A percentile compares a stretch with the other conserved stretches of the same genome.
Evolutionary conservation across 148 eudicot species (phyloP).

Genomic region (Arctostaphylos glauca): DNA sequence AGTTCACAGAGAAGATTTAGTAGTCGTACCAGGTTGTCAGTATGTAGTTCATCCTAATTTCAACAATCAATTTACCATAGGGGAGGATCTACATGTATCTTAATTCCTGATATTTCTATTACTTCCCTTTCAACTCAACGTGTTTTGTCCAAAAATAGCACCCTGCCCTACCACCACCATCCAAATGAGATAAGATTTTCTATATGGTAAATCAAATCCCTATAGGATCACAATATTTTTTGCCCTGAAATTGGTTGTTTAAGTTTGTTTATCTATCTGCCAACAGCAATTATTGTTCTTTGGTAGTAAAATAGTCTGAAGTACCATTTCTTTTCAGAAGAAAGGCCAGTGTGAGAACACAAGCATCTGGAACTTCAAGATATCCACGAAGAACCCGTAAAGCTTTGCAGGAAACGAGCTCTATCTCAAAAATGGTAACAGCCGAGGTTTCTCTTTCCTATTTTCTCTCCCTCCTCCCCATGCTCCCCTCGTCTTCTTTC

Average conservation of each 20-base stretch:
- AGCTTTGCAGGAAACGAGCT: constrained; percentile 47
- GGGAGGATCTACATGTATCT: background rate
- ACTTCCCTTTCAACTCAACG: background rate
- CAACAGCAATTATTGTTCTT: background rate
- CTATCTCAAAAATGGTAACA: constrained; percentile 47
- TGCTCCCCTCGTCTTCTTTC: constrained; percentile 13
- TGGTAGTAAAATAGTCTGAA: background rate
- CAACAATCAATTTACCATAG: background rate
- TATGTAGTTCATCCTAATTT: background rate
- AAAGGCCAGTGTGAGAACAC: constrained; percentile 30
- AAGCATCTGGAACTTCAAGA: constrained; percentile 47
- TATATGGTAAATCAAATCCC: background rate
- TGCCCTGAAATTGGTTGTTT: background rate
- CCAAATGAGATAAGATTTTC: background rate
- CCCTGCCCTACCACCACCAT: background rate
- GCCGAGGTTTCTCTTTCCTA: constrained; percentile 31
- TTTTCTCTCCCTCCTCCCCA: background rate
- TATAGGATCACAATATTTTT: background rate
- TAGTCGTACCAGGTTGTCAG: background rate
- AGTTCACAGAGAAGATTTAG: background rate
- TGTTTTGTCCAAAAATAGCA: background rate
- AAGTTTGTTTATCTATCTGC: background rate
- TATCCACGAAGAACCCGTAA: constrained; percentile 44
- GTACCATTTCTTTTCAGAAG: constrained; percentile 36
- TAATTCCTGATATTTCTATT: background rate